phyloP scores from a whole-genome alignment of 2,329 filamentous ascomycete genomes.

The Dactylella cylindrospora region DNA sequence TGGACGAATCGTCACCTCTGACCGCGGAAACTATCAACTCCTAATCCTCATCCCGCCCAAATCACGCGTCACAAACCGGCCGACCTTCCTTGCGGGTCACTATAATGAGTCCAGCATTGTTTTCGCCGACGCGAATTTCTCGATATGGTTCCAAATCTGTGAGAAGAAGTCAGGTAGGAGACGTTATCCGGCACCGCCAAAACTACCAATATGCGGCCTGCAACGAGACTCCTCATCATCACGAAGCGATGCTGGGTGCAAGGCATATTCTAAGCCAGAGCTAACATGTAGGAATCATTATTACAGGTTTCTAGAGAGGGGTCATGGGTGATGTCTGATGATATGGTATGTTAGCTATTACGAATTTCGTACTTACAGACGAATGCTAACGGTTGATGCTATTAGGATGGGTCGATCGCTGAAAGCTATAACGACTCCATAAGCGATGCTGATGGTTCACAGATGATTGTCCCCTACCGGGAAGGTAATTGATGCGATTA shows the following conservation, averaged over 20 bases:
- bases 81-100: slow-evolving; percentile 1
- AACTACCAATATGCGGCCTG: too few species aligned
- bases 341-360: too few species aligned
- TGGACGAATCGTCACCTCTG: background rate
- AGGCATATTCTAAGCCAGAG: too few species aligned
- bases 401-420: slow-evolving; percentile 38
- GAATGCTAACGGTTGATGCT: too few species aligned
- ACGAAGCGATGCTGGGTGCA: background rate
- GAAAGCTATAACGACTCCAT: slow-evolving; percentile 32
- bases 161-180: too few species aligned
- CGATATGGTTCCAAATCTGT: slow-evolving; percentile 10
- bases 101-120: slow-evolving; percentile 34
- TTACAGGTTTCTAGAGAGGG: slow-evolving; percentile 38
- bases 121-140: slow-evolving; percentile 31
- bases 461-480: slow-evolving; percentile 39
- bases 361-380: too few species aligned
- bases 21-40: slow-evolving; percentile 23
- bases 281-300: slow-evolving; percentile 1
- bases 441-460: slow-evolving; percentile 16
- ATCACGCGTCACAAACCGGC: slow-evolving; percentile 39
- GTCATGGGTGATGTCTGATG: slow-evolving; percentile 41
- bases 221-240: too few species aligned
- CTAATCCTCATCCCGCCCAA: slow-evolving; percentile 19
- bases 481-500: slow-evolving; percentile 20
- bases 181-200: too few species aligned